Base-by-base conservation (phyloP, 2,329 filamentous ascomycete genomes). In the Talaromyces rugulosus region DNA sequence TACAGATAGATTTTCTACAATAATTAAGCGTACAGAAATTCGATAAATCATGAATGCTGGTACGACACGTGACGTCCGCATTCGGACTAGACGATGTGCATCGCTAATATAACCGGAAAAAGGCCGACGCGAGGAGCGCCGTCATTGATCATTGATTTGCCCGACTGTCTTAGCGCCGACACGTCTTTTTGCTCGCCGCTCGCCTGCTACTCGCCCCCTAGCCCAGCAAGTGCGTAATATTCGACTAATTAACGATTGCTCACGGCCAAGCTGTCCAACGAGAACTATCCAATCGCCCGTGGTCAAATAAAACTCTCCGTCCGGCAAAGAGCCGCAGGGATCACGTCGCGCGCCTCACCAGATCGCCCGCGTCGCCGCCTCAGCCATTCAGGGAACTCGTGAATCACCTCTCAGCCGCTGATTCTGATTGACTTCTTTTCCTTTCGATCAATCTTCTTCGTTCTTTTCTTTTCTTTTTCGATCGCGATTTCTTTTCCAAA, bases 401-500 rank as follows among this genome's bases (percentile, higher is more conserved):
- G 28, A 36, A 28, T 27, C 4, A 16, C 12, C 27, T 16, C 50
- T 8, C 50, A 5, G 12, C 30, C 27, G n/a, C 16, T 23, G 27
- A 31, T 31, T n/a, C 23, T 23, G 23, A 23, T 23, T 23, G 23
- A 23, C 14, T n/a, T 53, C 18, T n/a, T 51, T 50, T 31, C 51
- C 34, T 62, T 42, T 47, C 18, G 44, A 47, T 27, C 56, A 61
- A 65, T 60, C 60, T 53, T 63, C 31, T 31, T 61, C 57, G 7
- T 36, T 34, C 56, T 9, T 36, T 47, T 64, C 33, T 50, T 33
- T 53, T 59, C 47, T 42, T 31, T 30, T 58, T 42, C 57, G 63
- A 58, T 60, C 30, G 64, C 62, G 62, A 56, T 36, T 23, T 61
- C 59, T 61, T 63, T 47, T 7, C 34, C 50, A 5, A 5, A 36